These are phyloP conservation scores for Verticillium albo-atrum DNA, from an alignment of 2,329 filamentous ascomycete genomes.

Conservation along the genomic window DNA sequence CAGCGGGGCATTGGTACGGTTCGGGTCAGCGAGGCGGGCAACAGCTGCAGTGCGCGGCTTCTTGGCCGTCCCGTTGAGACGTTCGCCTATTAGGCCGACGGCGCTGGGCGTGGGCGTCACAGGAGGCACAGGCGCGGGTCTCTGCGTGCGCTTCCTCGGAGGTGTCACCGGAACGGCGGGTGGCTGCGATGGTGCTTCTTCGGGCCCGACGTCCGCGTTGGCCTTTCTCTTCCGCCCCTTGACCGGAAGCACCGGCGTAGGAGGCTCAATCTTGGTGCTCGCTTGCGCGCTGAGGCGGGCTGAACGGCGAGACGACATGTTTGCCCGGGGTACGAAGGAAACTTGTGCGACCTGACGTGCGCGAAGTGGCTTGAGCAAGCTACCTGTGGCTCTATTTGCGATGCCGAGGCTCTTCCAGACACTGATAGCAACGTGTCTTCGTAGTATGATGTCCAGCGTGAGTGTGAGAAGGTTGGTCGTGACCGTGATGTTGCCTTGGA, in stretches of 20 bases:
- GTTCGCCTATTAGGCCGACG: conserved; percentile 32
- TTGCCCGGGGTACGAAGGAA: not conserved
- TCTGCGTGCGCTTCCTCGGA: conserved; percentile 23
- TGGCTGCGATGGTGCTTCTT: conserved; percentile 15
- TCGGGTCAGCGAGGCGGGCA: conserved; percentile 57
- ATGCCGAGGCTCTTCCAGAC: not conserved
- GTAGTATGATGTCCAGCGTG: not conserved
- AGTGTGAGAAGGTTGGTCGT: not conserved
- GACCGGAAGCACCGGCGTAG: conserved; percentile 15
- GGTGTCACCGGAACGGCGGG: conserved; percentile 21
- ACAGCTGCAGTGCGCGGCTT: conserved; percentile 37
- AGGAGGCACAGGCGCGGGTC: conserved; percentile 22
- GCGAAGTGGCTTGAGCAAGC: not conserved
- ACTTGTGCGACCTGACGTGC: not conserved
- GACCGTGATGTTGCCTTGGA: not conserved
- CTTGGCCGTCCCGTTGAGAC: conserved; percentile 19
- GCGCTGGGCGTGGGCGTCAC: conserved; percentile 44
- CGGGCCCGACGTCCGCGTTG: conserved; percentile 2
- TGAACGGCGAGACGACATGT: conserved; percentile 23
- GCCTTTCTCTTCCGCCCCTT: conserved; percentile 30
- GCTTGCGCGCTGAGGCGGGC: conserved; percentile 33
- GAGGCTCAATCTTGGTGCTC: conserved; percentile 10
- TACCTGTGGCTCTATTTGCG: not conserved
- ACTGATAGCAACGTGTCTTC: not conserved
- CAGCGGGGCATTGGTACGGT: conserved; percentile 63